Base-by-base conservation (phyloP, 805 yeast species). In the Yarrowia phangngaensis region DNA sequence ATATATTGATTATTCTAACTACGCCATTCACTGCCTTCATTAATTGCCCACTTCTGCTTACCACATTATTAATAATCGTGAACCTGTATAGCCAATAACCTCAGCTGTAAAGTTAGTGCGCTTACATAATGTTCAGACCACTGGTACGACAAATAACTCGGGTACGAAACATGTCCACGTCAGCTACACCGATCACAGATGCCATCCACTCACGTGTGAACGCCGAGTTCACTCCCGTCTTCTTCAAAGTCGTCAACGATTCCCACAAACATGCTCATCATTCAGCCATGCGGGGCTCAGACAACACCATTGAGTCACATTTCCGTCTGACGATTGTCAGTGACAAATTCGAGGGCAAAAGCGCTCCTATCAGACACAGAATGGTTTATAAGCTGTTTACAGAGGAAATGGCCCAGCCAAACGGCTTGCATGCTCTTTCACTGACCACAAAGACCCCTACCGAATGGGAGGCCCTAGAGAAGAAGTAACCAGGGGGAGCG, bases 181-280 rank as follows among this genome's bases (percentile, higher is more conserved):
- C 46, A 27, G 28, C 29, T 19, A 32, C 54, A 13, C 58, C 58
- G 7, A 47, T 54, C 26, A 55, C 54, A 17, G 60, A 61, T 27
- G 59, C 68, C 31, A 78, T 81, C 29, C 62, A 66, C 29, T 53
- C 60, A 2, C 79, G 78, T 55, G 58, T 81, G 20, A 55, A 62
- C 15, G 53, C 57, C 5, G 63, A 60, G 26, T 51, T 71, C 72
- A 38, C 58, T 67, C 54, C 94, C 78, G 16, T 59, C 60, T 7
- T 63, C 54, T 55, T 70, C 76, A 55, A 72, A 23, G 72, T 90
- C 5, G 70, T 69, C 51, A 90, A 90, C 62, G 97, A 90, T 64
- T 85, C 95, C 6, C 79, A 78, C 64, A 84, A 84, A 61, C 97
- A 90, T 64, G 78, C 88, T 2, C 89, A 85, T 55, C 97, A 90